Base-by-base conservation (phyloP, 2,329 filamentous ascomycete genomes). In the Berkeleyomyces basicola region DNA sequence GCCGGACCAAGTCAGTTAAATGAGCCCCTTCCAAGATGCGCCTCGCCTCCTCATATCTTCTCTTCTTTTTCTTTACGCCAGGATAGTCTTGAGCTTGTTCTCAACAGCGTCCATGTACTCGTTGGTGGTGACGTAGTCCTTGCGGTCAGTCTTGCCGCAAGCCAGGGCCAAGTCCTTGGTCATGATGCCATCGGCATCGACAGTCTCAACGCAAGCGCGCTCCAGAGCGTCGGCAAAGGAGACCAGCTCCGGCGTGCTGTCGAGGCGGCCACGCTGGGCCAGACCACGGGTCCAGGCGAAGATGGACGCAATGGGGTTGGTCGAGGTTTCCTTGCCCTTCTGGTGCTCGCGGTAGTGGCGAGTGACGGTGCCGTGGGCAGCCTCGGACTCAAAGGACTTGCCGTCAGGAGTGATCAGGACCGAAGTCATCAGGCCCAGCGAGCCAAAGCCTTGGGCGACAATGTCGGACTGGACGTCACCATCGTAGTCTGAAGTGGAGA, bases 291-390 rank as follows among this genome's bases (percentile, higher is more conserved):
- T 97, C 93, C 93, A 99, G 71, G 93, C 93, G 75, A 97, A 99
- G 79, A 99, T 97, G 73, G 90, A 95, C 67, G 93, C 93, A 70
- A 97, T 97, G 66, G 93, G 93, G 84, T 99, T 97, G 68, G 93
- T 99, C 53, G 90, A 96, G 63, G 93, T 99, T 77, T 96, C 90
- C 70, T 86, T 85, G 73, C 93, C 93, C 81, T 96, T 96, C 78
- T 97, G 93, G 82, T 97, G 88, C 80, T 97, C 92, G 73, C 93
- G 90, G 84, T 90, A 97, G 81, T 97, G 93, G 71, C 93, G 89
- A 62, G 93, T 99, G 68, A 99, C 93, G 67, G 93, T 97, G 71
- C 93, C 93, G 82, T 97, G 93, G 68, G 93, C 93, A 67, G 93
- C 93, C 80, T 97, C 93, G 65, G 91, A 90, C 78, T 97, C 93